A percentile compares a stretch with the other conserved stretches of the same genome.
Conservation (phyloP, 805 yeast genomes). For the Wilhelminamyces savonicus region DNA sequence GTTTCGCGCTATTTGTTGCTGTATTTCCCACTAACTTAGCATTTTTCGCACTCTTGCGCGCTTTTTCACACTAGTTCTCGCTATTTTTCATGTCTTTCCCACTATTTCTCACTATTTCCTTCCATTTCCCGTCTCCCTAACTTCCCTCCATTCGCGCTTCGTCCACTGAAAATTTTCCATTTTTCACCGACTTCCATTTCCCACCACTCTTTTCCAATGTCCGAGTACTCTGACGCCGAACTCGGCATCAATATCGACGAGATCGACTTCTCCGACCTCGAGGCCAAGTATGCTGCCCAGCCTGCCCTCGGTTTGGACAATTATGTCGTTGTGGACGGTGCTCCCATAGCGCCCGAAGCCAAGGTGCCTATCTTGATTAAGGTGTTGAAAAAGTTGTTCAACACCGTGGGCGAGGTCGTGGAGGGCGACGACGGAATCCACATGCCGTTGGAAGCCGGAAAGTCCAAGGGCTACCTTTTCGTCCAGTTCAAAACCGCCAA, state of each 20-base stretch:
- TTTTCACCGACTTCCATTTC: too few species aligned
- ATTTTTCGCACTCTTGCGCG: too few species aligned
- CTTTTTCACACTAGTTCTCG: too few species aligned
- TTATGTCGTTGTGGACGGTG: constrained; percentile 87
- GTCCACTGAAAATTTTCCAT: too few species aligned
- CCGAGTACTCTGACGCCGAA: constrained; percentile 25
- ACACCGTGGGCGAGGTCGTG: constrained; percentile 67
- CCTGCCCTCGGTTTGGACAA: constrained; percentile 61
- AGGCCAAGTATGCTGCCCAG: constrained; percentile 58
- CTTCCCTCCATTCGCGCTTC: too few species aligned
- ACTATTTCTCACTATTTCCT: too few species aligned
- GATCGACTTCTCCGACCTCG: constrained; percentile 80
- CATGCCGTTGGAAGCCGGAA: constrained; percentile 76
- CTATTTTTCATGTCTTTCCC: too few species aligned
- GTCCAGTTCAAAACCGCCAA: constrained; percentile 68
- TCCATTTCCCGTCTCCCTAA: too few species aligned
- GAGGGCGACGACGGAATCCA: constrained; percentile 58
- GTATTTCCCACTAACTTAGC: too few species aligned
- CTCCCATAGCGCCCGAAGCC: constrained; percentile 89
- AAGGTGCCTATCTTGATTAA: constrained; percentile 79
- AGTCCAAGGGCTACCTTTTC: constrained; percentile 80
- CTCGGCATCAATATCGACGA: constrained; percentile 41
- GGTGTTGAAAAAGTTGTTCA: constrained; percentile 76
- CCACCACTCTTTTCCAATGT: neutral
- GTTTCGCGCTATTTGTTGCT: too few species aligned